phyloP scores from a whole-genome alignment of 2,329 filamentous ascomycete genomes.

The Cladophialophora bantiana region DNA sequence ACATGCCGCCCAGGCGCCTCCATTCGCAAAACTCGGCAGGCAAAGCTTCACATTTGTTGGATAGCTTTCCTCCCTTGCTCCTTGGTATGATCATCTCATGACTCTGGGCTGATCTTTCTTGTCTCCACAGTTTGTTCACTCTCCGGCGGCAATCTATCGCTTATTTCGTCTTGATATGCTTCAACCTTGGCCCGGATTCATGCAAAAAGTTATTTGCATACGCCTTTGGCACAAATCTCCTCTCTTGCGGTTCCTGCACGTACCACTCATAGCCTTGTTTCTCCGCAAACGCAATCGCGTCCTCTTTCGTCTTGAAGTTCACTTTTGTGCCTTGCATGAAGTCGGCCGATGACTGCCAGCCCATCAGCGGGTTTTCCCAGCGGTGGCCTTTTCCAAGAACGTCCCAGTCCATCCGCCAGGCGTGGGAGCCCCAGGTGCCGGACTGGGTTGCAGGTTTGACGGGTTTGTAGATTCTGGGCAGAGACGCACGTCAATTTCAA shows the following conservation, averaged over 20 bases:
- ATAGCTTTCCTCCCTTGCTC: not conserved
- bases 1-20: not conserved
- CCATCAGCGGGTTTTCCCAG: conserved; percentile 98
- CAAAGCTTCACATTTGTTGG: not conserved
- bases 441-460: conserved; percentile 96
- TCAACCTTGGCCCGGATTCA: conserved; percentile 67
- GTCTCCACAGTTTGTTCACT: not conserved
- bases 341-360: conserved; percentile 96
- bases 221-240: conserved; percentile 85
- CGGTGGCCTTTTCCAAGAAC: conserved; percentile 88
- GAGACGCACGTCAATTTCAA: conserved; percentile 29
- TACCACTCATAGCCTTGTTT: conserved; percentile 99
- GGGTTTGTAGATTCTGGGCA: conserved; percentile 82
- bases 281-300: conserved; percentile 92
- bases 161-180: conserved; percentile 83
- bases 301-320: conserved; percentile 90
- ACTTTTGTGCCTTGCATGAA: conserved; percentile 93
- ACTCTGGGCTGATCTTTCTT: not conserved
- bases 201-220: conserved; percentile 98
- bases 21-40: not conserved
- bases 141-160: not conserved
- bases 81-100: not conserved
- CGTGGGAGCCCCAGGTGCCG: conserved; percentile 79
- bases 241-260: conserved; percentile 92
- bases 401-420: conserved; percentile 99